A percentile compares a stretch with the other conserved stretches of the same genome.
phyloP scores from a whole-genome alignment of 75 land plant genomes.

The Selaginella moellendorffii region DNA sequence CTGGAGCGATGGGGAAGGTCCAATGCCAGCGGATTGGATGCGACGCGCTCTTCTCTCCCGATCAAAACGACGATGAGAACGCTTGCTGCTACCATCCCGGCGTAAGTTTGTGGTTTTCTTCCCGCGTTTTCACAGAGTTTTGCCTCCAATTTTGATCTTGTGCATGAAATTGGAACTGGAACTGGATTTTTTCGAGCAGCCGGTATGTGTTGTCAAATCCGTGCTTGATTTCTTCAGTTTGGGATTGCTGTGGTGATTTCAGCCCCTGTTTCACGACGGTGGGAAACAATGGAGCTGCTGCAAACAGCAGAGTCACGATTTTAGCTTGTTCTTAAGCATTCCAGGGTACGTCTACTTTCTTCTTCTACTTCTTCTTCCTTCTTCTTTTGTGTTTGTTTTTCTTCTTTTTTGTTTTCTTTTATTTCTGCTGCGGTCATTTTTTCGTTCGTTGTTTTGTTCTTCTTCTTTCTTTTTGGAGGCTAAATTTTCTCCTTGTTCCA shows the following conservation, averaged over 20 bases:
- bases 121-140: not conserved
- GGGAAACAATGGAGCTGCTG: slow-evolving; percentile 98
- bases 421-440: too few species aligned
- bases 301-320: slow-evolving; percentile 94
- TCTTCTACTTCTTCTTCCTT: too few species aligned
- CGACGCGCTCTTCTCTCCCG: slow-evolving; percentile 57
- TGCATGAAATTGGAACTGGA: slow-evolving; percentile 1
- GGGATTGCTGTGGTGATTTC: slow-evolving; percentile 11
- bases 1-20: slow-evolving; percentile 1
- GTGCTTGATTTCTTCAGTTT: not conserved
- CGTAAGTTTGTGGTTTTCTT: slow-evolving; percentile 22
- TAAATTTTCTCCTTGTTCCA: too few species aligned
- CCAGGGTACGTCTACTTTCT: slow-evolving; percentile 69
- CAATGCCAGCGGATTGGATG: slow-evolving; percentile 85
- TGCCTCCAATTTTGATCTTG: slow-evolving; percentile 1
- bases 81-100: slow-evolving; percentile 58
- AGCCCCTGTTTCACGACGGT: slow-evolving; percentile 94
- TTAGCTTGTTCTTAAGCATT: slow-evolving; percentile 67
- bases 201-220: slow-evolving; percentile 18
- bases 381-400: too few species aligned
- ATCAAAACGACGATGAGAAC: slow-evolving; percentile 52
- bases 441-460: too few species aligned
- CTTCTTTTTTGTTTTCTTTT: too few species aligned
- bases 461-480: not conserved
- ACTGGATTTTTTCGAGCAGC: slow-evolving; percentile 6